Conservation (phyloP, 164 flowering plant genomes). For the Taxillus chinensis region DNA sequence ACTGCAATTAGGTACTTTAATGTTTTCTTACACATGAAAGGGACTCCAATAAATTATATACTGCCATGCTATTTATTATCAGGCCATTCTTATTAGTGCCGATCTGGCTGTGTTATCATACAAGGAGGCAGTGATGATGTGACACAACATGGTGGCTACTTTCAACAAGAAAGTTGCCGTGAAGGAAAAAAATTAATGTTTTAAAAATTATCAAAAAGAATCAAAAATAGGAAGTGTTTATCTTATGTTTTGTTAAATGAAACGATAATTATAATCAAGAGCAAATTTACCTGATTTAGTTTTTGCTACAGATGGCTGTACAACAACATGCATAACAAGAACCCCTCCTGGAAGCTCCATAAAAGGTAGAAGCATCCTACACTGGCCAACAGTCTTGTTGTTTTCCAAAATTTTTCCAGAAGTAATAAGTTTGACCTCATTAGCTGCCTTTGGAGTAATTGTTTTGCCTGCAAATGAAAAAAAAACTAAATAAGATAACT, state of each 20-base stretch:
- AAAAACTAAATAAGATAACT: background rate
- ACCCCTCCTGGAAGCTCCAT: constrained; percentile 45
- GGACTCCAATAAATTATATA: too few relatives aligned
- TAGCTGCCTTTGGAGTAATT: constrained; percentile 47
- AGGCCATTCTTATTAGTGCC: too few relatives aligned
- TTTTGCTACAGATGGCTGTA: constrained; percentile 58
- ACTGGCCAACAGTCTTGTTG: constrained; percentile 58
- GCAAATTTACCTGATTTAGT: constrained; percentile 38
- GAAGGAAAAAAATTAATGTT: too few relatives aligned
- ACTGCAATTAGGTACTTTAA: too few relatives aligned
- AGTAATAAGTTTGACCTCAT: constrained; percentile 51
- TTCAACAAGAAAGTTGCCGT: too few relatives aligned
- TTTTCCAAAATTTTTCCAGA: constrained; percentile 65
- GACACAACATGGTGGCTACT: too few relatives aligned
- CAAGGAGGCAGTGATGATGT: too few relatives aligned
- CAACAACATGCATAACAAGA: constrained; percentile 65
- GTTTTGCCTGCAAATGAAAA: constrained; percentile 29
- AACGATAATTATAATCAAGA: background rate
- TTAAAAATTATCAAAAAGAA: too few relatives aligned
- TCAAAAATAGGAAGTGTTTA: too few relatives aligned
- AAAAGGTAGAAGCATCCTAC: constrained; percentile 34
- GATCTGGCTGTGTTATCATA: too few relatives aligned
- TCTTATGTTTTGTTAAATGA: background rate
- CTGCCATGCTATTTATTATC: too few relatives aligned
- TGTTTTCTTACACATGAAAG: too few relatives aligned